Conservation (phyloP, 768 basidiomycete genomes). For the Psilocybe sp. region DNA sequence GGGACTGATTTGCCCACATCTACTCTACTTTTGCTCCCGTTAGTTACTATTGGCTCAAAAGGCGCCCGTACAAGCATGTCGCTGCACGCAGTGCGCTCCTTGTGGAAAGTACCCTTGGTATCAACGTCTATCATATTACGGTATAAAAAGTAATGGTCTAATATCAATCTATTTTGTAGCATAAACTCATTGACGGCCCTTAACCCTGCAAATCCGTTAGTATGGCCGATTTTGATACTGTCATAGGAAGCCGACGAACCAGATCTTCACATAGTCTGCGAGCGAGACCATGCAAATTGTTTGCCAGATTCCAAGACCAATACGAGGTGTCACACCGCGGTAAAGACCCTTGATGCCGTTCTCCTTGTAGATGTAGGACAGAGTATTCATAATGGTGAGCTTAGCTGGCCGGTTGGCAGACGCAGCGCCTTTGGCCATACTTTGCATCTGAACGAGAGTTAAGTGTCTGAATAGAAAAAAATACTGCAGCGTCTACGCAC, state of each 20-base stretch:
- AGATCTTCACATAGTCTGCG: conserved; percentile 91
- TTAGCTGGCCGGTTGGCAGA: conserved; percentile 85
- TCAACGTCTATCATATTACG: conserved; percentile 20
- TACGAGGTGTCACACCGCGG: conserved; percentile 95
- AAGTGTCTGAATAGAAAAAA: background rate
- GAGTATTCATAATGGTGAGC: conserved; percentile 87
- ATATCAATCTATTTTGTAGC: conserved; percentile 8
- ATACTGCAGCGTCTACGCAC: conserved; percentile 36
- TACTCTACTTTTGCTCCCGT: background rate
- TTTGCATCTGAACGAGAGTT: conserved; percentile 84
- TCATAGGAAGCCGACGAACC: conserved; percentile 38
- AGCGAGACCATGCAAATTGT: conserved; percentile 99
- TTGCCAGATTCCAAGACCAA: conserved; percentile 95
- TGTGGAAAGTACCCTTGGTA: background rate
- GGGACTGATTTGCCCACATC: background rate
- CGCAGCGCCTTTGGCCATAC: conserved; percentile 83
- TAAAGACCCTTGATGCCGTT: conserved; percentile 97
- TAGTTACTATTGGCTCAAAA: background rate
- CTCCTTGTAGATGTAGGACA: conserved; percentile 93
- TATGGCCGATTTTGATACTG: background rate
- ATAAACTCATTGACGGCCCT: conserved; percentile 32
- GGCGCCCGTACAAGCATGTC: no score
- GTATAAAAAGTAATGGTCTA: conserved; percentile 18
- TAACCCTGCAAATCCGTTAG: conserved; percentile 43
- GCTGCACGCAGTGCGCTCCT: no score